phyloP scores from a whole-genome alignment of 495 filamentous ascomycete species.

The Chaetomium fimeti region DNA sequence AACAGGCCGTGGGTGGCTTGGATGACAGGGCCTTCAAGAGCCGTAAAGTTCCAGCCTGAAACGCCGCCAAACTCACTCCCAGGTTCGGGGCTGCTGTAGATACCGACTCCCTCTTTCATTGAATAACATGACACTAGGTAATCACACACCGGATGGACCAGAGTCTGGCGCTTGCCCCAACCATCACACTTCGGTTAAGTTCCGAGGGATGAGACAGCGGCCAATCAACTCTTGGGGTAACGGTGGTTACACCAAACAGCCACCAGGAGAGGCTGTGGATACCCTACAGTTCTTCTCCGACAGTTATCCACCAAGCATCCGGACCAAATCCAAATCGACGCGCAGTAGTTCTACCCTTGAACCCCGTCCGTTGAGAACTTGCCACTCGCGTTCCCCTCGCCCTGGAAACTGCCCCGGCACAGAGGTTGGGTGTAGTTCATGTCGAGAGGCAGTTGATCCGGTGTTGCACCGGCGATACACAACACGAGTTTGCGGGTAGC shows the following conservation, averaged over 20 bases:
- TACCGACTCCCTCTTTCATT: neutral
- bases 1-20: neutral
- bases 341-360: neutral
- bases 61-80: too few relatives aligned
- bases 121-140: neutral
- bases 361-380: neutral
- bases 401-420: neutral
- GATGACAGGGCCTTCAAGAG: neutral
- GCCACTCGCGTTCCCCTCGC: neutral
- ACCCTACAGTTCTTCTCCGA: neutral
- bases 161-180: neutral
- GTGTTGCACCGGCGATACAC: constrained; percentile 7
- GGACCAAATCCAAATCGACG: neutral
- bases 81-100: neutral
- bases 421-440: neutral
- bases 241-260: constrained; percentile 14
- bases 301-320: neutral
- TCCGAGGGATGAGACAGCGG: constrained; percentile 3
- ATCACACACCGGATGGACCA: neutral
- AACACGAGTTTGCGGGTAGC: constrained; percentile 8
- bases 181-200: constrained; percentile 12
- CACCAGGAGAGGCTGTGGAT: neutral
- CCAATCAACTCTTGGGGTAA: constrained; percentile 10
- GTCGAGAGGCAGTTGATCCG: neutral
- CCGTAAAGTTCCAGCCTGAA: neutral